phyloP scores from a whole-genome alignment of 2,329 filamentous ascomycete genomes.

The Elsinoe australis region DNA sequence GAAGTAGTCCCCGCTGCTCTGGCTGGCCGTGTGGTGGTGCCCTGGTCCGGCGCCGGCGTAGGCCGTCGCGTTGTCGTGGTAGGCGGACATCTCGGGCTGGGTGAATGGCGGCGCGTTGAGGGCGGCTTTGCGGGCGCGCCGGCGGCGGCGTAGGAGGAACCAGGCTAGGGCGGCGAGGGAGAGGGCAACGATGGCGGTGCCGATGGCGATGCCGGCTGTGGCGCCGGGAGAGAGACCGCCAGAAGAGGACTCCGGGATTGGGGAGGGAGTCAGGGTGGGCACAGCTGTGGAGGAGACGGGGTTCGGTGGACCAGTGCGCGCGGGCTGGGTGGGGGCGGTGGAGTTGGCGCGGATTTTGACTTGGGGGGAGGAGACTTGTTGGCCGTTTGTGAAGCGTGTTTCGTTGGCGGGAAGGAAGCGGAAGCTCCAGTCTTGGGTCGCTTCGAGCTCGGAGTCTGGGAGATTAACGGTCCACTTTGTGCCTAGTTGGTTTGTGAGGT shows the following conservation, averaged over 20 bases:
- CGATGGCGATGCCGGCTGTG: constrained; percentile 19
- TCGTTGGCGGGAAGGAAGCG: constrained; percentile 7
- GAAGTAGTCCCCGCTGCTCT: neutral
- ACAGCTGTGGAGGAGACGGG: neutral
- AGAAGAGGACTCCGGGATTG: constrained; percentile 7
- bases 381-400: neutral
- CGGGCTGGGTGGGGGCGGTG: neutral
- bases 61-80: constrained; percentile 5
- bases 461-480: constrained; percentile 11
- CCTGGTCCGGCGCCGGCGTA: neutral
- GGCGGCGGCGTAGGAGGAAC: constrained; percentile 14
- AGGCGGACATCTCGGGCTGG: constrained; percentile 13
- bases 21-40: constrained; percentile 3
- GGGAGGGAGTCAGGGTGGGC: neutral
- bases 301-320: constrained; percentile 1
- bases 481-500: constrained; percentile 4
- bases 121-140: constrained; percentile 4
- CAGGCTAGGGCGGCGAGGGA: constrained; percentile 12
- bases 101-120: neutral
- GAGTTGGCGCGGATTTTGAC: constrained; percentile 6
- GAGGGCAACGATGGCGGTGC: constrained; percentile 17
- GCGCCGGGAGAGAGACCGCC: constrained; percentile 16
- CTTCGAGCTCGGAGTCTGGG: constrained; percentile 4
- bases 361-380: constrained; percentile 6
- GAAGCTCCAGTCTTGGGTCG: constrained; percentile 8